phyloP scores from a whole-genome alignment of 768 basidiomycete genomes.

The Sporobolomyces roseus region DNA sequence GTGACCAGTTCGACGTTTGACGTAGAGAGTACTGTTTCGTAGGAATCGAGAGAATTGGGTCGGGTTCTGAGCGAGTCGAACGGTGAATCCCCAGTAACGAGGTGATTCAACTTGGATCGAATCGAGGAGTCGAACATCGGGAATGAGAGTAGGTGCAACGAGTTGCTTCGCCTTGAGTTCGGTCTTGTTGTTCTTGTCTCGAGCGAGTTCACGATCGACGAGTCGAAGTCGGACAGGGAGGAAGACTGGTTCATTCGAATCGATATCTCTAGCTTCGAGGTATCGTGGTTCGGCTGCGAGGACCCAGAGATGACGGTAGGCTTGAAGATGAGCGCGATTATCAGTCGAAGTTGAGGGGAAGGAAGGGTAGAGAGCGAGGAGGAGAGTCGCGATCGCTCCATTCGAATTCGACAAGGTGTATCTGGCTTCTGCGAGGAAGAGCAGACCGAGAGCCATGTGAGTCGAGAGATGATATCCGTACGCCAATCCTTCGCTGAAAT shows the following conservation, averaged over 20 bases:
- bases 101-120: constrained; percentile 87
- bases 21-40: constrained; percentile 74
- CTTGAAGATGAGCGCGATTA: constrained; percentile 85
- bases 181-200: constrained; percentile 2
- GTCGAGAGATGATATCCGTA: constrained; percentile 88
- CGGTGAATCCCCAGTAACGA: constrained; percentile 88
- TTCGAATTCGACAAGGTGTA: constrained; percentile 89
- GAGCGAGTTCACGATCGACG: constrained; percentile 53
- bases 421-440: constrained; percentile 89
- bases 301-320: constrained; percentile 91
- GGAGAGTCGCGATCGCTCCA: constrained; percentile 82
- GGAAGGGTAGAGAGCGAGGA: constrained; percentile 86
- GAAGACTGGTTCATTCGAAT: constrained; percentile 83
- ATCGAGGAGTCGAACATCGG: constrained; percentile 73
- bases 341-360: constrained; percentile 74
- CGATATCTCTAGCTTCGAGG: constrained; percentile 84
- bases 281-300: constrained; percentile 92
- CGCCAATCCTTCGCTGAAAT: constrained; percentile 57
- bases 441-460: constrained; percentile 80
- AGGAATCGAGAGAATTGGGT: constrained; percentile 68
- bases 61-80: constrained; percentile 67
- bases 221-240: constrained; percentile 84
- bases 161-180: constrained; percentile 65
- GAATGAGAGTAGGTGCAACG: constrained; percentile 88
- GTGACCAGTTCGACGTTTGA: constrained; percentile 87